Base-by-base conservation (phyloP, 805 yeast species). In the Metschnikowia bowlesiae region DNA sequence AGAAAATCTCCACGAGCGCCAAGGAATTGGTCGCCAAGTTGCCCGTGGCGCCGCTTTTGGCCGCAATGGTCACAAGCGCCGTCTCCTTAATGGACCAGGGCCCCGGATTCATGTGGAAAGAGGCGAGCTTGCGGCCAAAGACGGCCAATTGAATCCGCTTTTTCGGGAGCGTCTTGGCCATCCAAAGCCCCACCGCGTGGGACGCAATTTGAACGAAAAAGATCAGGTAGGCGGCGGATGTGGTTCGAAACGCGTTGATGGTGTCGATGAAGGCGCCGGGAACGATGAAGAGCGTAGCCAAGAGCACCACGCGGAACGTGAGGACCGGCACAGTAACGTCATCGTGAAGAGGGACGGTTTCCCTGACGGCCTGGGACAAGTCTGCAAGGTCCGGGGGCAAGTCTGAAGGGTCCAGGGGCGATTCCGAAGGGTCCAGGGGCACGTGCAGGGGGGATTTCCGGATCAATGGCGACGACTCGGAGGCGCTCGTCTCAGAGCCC, bases 41-140 rank as follows among this genome's bases (percentile, higher is more conserved):
- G 1, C 81, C 81, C 0, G 82, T 73, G 51, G 85, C 76, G 16
- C 81, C 76, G 34, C 77, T 70, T 29, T 76, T 77, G 2, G 82
- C 82, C 1, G 82, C 73, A 31, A 78, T 66, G 8, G 81, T 75
- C 35, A 80, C 70, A 67, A 83, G 50, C 33, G 79, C 75, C 8
- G 82, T 71, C 56, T 79, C 83, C 51, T 79, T 78, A 39, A 79
- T 71, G 4, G 80, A 64, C 82, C 82, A 79, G 0, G 83, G 82
- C 2, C 81, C 79, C 0, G 84, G 83, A 51, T 79, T 79, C 34
- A 55, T 32, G 47, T 66, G 65, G 53, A 76, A 70, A 31, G 53
- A 52, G 11, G 22, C 40, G 13, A 34, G 13, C 11, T 11, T 18
- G 11, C 34, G 39, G 13, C 46, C 33, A 45, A 60, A 56, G 6